Conservation (phyloP, 1,284 basidiomycete genomes). For the Golubevia sp. region DNA sequence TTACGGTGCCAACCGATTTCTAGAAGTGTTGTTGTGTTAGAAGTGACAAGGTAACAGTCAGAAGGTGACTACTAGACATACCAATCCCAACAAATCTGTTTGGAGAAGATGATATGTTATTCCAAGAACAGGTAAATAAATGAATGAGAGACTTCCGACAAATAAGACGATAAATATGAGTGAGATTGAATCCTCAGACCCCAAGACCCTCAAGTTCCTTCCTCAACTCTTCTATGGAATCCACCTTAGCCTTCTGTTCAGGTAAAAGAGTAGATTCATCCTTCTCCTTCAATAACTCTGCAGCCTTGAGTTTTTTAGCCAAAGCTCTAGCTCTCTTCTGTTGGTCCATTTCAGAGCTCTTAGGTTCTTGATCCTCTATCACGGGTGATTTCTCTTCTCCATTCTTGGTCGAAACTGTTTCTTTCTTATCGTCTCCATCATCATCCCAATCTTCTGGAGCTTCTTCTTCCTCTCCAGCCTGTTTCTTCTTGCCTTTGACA, state of each 20-base stretch:
- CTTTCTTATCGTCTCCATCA: conserved; percentile 1
- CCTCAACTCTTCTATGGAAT: conserved; percentile 3
- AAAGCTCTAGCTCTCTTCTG: conserved; percentile 4
- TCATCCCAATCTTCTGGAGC: conserved; percentile 14
- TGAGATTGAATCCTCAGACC: too few species aligned
- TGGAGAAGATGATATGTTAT: too few species aligned
- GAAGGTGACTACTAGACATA: too few species aligned
- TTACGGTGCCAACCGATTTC: too few species aligned
- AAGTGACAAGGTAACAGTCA: too few species aligned
- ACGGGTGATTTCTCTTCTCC: neutral
- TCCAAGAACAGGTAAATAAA: too few species aligned
- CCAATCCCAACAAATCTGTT: too few species aligned
- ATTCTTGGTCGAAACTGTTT: neutral
- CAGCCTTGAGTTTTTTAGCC: conserved; percentile 8
- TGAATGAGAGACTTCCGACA: too few species aligned
- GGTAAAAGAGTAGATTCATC: conserved; percentile 1
- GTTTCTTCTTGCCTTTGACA: neutral
- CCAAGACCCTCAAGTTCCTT: conserved; percentile 5
- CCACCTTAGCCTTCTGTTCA: conserved; percentile 10
- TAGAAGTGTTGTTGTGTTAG: too few species aligned
- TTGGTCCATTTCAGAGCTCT: conserved; percentile 2
- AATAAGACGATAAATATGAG: too few species aligned
- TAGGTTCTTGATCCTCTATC: neutral
- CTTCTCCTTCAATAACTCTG: conserved; percentile 6
- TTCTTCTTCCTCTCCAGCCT: conserved; percentile 3